phyloP scores from a whole-genome alignment of 2,329 filamentous ascomycete species.

The Cladophialophora exuberans region DNA sequence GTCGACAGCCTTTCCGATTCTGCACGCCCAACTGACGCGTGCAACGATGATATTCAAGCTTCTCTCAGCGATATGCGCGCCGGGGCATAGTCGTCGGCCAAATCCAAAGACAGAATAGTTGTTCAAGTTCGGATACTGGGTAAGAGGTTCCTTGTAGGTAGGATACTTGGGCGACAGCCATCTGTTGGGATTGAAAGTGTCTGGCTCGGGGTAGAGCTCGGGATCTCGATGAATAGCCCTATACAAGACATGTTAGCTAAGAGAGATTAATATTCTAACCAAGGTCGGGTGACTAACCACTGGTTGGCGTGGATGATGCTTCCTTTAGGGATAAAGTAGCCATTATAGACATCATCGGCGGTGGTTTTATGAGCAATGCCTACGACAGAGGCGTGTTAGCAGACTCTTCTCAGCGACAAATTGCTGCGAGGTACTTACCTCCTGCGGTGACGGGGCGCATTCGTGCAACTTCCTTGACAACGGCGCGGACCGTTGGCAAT shows the following conservation, averaged over 20 bases:
- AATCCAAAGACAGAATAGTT: slow-evolving; percentile 59
- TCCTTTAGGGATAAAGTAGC: slow-evolving; percentile 53
- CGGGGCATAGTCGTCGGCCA: slow-evolving; percentile 48
- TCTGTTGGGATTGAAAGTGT: slow-evolving; percentile 49
- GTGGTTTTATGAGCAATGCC: slow-evolving; percentile 36
- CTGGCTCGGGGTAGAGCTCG: slow-evolving; percentile 44
- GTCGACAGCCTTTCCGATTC: slow-evolving; percentile 3
- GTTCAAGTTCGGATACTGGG: slow-evolving; percentile 55
- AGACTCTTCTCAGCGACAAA: background rate
- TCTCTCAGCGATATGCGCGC: slow-evolving; percentile 31
- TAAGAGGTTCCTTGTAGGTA: slow-evolving; percentile 57
- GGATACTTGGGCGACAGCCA: slow-evolving; percentile 57
- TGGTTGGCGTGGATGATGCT: slow-evolving; percentile 51
- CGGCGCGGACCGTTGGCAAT: slow-evolving; percentile 42
- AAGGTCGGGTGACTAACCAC: slow-evolving; percentile 34
- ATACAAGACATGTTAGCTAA: slow-evolving; percentile 43
- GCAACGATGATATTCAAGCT: slow-evolving; percentile 27
- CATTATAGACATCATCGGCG: slow-evolving; percentile 53
- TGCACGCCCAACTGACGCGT: slow-evolving; percentile 40
- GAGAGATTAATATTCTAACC: slow-evolving; percentile 41
- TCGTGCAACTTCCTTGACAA: slow-evolving; percentile 46
- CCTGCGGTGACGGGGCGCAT: slow-evolving; percentile 43
- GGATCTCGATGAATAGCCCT: slow-evolving; percentile 50
- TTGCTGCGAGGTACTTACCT: background rate
- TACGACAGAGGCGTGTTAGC: background rate